These are phyloP conservation scores for Bryoglossum gracile DNA, from an alignment of 495 filamentous ascomycete genomes.

Conservation along the genomic window DNA sequence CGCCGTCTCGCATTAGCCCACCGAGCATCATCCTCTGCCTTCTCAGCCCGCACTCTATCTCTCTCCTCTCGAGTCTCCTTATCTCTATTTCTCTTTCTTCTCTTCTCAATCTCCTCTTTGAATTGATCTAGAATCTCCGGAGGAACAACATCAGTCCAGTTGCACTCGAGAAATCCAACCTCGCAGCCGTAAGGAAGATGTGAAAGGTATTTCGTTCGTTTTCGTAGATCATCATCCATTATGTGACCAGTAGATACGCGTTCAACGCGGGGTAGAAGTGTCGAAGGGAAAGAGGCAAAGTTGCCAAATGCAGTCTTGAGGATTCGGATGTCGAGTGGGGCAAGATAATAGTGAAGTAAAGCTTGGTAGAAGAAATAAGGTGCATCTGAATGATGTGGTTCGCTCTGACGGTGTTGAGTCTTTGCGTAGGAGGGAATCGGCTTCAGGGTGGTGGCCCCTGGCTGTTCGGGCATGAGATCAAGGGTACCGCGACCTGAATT, in stretches of 20 bases:
- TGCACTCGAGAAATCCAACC: constrained; percentile 89
- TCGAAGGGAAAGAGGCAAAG: constrained; percentile 78
- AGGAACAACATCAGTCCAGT: constrained; percentile 87
- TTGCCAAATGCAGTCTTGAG: constrained; percentile 82
- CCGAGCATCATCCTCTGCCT: constrained; percentile 59
- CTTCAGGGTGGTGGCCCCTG: not conserved
- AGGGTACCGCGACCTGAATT: constrained; percentile 41
- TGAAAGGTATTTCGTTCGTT: constrained; percentile 80
- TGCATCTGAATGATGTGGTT: constrained; percentile 27
- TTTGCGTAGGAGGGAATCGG: constrained; percentile 1
- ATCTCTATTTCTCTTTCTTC: constrained; percentile 73
- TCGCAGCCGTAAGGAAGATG: constrained; percentile 92
- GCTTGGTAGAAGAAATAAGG: constrained; percentile 87
- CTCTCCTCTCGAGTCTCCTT: constrained; percentile 89
- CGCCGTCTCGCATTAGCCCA: constrained; percentile 46
- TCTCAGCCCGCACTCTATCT: constrained; percentile 80
- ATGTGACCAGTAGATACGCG: constrained; percentile 86
- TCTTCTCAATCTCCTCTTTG: constrained; percentile 64
- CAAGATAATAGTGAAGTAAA: constrained; percentile 84
- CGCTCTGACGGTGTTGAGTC: not conserved
- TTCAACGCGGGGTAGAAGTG: constrained; percentile 84
- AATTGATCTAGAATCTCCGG: constrained; percentile 70
- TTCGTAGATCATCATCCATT: constrained; percentile 82
- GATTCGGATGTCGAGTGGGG: constrained; percentile 91
- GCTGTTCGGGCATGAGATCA: constrained; percentile 2